Percentiles rank a stretch among this genome's conserved stretches.
phyloP scores from a whole-genome alignment of 768 basidiomycete genomes.

The Naganishia vaughanmartiniae region DNA sequence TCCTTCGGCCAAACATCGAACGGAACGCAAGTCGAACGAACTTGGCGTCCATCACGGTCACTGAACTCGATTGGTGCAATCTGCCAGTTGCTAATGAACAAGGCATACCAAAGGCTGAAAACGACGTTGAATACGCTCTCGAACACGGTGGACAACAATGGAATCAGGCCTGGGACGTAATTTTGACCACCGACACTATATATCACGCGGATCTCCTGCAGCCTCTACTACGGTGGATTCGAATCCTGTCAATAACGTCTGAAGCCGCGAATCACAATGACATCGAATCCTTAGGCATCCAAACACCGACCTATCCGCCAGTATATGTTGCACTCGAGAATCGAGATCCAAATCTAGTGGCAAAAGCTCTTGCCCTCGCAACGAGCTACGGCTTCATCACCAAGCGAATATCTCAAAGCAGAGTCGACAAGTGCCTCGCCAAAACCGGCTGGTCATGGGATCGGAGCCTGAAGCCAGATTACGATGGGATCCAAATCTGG shows the following conservation, averaged over 20 bases:
- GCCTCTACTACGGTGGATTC: constrained; percentile 70
- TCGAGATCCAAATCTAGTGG: constrained; percentile 68
- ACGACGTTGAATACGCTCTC: neutral
- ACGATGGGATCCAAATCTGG: constrained; percentile 82
- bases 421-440: constrained; percentile 63
- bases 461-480: constrained; percentile 57
- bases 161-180: constrained; percentile 67
- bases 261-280: neutral
- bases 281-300: neutral
- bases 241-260: constrained; percentile 36
- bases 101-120: neutral
- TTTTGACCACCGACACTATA: constrained; percentile 79
- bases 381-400: constrained; percentile 59
- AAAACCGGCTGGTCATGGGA: constrained; percentile 63
- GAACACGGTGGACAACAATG: constrained; percentile 40
- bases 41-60: constrained; percentile 19
- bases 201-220: constrained; percentile 63
- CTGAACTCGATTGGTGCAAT: constrained; percentile 9
- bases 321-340: constrained; percentile 71
- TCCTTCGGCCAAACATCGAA: constrained; percentile 64
- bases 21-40: constrained; percentile 27
- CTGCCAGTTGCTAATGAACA: neutral
- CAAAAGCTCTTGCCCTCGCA: constrained; percentile 62
- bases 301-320: constrained; percentile 51
- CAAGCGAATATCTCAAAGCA: constrained; percentile 62